These are phyloP conservation scores for Skeletonema menzelii DNA, from an alignment of 108 stramenopile species.

Conservation along the genomic window DNA sequence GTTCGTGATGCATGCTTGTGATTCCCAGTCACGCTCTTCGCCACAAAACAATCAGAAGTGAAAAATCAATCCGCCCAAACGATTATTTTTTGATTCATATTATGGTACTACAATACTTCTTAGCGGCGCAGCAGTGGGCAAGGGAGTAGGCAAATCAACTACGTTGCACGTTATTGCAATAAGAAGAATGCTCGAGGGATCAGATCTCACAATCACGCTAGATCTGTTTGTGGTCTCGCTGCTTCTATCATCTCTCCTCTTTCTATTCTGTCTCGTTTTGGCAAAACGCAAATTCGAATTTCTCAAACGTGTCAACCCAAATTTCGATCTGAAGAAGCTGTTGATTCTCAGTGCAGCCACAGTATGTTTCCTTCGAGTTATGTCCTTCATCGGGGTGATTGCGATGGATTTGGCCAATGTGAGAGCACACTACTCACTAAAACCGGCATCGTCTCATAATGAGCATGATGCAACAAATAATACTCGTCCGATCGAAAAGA, in stretches of 20 bases:
- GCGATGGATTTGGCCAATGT: slow-evolving; percentile 80
- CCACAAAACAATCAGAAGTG: too few relatives aligned
- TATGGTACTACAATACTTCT: too few relatives aligned
- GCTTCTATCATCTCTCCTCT: slow-evolving; percentile 52
- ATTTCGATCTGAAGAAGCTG: slow-evolving; percentile 66
- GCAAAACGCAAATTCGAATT: slow-evolving; percentile 49
- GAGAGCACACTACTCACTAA: slow-evolving; percentile 58
- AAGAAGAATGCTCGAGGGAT: slow-evolving; percentile 11
- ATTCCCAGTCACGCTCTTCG: too few relatives aligned
- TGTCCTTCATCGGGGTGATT: slow-evolving; percentile 83
- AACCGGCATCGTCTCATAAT: slow-evolving; percentile 25
- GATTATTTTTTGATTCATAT: too few relatives aligned
- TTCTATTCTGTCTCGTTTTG: slow-evolving; percentile 52
- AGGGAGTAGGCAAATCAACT: too few relatives aligned
- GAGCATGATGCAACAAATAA: slow-evolving; percentile 2
- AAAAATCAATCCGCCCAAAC: too few relatives aligned
- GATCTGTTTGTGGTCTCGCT: slow-evolving; percentile 58
- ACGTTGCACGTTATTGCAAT: neutral
- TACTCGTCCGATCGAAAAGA: slow-evolving; percentile 36
- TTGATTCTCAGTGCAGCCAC: slow-evolving; percentile 78
- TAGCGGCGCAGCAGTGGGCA: too few relatives aligned
- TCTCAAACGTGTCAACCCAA: slow-evolving; percentile 34
- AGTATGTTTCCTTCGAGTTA: slow-evolving; percentile 73
- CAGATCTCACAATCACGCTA: slow-evolving; percentile 46
- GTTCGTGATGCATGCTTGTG: too few relatives aligned